A percentile compares a stretch with the other conserved stretches of the same genome.
Conservation (phyloP, 2,329 filamentous ascomycete species). For the Neofusicoccum cordaticola region DNA sequence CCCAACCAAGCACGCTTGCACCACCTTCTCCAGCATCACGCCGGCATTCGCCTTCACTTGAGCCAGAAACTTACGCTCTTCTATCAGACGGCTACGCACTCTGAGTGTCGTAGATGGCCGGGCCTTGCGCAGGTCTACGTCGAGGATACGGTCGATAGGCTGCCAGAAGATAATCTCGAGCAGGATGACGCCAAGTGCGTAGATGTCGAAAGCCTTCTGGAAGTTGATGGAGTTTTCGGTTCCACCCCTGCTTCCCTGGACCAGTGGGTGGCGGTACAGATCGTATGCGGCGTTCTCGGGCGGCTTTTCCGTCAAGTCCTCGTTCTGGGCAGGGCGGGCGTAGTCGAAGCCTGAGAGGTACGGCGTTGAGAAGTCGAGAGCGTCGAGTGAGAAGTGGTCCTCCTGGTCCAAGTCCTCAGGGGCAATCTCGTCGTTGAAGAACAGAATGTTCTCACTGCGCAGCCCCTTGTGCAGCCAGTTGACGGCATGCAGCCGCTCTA, state of each 20-base stretch:
- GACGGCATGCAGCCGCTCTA: constrained; percentile 55
- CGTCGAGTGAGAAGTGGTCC: too few species aligned
- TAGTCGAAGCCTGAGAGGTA: constrained; percentile 57
- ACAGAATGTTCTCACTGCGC: constrained; percentile 53
- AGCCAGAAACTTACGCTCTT: constrained; percentile 22
- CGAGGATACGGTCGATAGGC: constrained; percentile 45
- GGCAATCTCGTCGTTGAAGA: constrained; percentile 39
- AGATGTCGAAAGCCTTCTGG: constrained; percentile 53
- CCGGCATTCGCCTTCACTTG: constrained; percentile 29
- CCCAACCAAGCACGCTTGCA: constrained; percentile 31
- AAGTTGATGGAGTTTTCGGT: constrained; percentile 27
- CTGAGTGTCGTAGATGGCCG: constrained; percentile 39
- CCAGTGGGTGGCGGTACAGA: constrained; percentile 51
- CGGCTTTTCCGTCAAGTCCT: constrained; percentile 52
- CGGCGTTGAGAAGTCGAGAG: constrained; percentile 41
- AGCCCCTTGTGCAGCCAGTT: constrained; percentile 61
- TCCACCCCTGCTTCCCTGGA: constrained; percentile 33
- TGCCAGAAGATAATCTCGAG: constrained; percentile 56
- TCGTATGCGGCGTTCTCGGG: constrained; percentile 46
- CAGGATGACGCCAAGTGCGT: constrained; percentile 52
- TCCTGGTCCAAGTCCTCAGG: background rate
- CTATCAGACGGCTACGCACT: constrained; percentile 33
- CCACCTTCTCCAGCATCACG: constrained; percentile 25
- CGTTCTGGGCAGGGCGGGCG: constrained; percentile 49
- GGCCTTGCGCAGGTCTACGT: constrained; percentile 36